Conservation (phyloP, 371 early-diverging fungal species). For the Aphelidium insulamus region DNA sequence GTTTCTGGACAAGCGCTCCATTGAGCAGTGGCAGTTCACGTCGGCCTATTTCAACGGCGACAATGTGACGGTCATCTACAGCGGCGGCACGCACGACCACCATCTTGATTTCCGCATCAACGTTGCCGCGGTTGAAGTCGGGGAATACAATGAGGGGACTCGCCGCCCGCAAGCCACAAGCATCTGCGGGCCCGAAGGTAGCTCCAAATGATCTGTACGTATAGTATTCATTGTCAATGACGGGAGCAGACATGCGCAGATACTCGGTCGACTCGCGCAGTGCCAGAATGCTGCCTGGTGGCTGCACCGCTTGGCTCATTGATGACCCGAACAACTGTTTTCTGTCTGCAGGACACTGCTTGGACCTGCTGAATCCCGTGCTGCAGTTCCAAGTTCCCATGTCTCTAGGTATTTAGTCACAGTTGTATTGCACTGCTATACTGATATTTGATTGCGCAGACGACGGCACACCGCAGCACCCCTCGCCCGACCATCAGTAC, state of each 20-base stretch:
- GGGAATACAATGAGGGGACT: too few relatives aligned
- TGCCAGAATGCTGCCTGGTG: conserved; percentile 1
- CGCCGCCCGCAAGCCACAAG: too few relatives aligned
- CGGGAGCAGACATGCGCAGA: background rate
- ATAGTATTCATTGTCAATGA: background rate
- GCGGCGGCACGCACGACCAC: too few relatives aligned
- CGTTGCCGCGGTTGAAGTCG: too few relatives aligned
- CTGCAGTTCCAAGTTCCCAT: background rate
- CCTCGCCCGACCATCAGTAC: background rate
- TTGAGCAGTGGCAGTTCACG: background rate
- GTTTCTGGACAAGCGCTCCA: background rate
- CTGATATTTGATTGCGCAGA: background rate
- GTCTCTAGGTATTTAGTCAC: too few relatives aligned
- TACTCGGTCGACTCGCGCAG: background rate
- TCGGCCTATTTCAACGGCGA: conserved; percentile 2
- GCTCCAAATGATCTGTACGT: too few relatives aligned
- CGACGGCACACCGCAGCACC: conserved; percentile 1
- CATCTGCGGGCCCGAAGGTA: too few relatives aligned
- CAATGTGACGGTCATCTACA: background rate
- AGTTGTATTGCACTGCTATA: background rate
- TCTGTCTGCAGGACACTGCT: conserved; percentile 1
- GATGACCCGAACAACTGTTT: background rate
- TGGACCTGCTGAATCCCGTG: background rate
- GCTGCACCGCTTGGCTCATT: conserved; percentile 2
- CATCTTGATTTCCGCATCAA: too few relatives aligned